These are phyloP conservation scores for Ceratorhiza oryzae-sativae DNA, from an alignment of 1,284 basidiomycete species.

Conservation along the genomic window DNA sequence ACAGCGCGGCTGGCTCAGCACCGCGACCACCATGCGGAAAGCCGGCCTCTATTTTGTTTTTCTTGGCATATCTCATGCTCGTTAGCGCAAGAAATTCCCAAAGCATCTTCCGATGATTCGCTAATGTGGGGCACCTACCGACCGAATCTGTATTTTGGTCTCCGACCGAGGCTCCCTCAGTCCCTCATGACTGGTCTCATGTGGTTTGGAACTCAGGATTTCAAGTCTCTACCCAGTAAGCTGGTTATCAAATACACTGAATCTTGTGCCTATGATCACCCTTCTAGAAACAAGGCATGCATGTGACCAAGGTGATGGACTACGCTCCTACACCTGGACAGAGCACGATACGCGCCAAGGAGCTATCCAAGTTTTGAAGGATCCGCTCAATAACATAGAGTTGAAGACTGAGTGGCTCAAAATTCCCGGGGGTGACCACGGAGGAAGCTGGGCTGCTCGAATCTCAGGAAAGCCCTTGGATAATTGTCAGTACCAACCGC, in stretches of 20 bases:
- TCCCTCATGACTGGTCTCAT: conserved; percentile 90
- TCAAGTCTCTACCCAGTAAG: conserved; percentile 70
- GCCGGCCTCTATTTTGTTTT: conserved; percentile 10
- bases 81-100: not conserved
- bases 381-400: conserved; percentile 82
- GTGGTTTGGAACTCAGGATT: conserved; percentile 89
- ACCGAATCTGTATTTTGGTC: conserved; percentile 91
- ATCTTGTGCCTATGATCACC: not conserved
- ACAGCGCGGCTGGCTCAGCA: conserved; percentile 10
- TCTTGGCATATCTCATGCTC: conserved; percentile 7
- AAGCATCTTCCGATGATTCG: conserved; percentile 49
- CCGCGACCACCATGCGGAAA: conserved; percentile 37
- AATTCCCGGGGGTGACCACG: conserved; percentile 75
- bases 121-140: conserved; percentile 92
- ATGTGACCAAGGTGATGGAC: conserved; percentile 86
- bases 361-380: conserved; percentile 83
- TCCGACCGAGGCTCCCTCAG: conserved; percentile 82
- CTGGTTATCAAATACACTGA: conserved; percentile 41
- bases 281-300: conserved; percentile 77
- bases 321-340: conserved; percentile 86
- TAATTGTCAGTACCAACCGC: conserved; percentile 56
- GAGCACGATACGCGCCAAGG: conserved; percentile 86
- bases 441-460: conserved; percentile 90
- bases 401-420: conserved; percentile 88
- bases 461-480: conserved; percentile 84